phyloP scores from a whole-genome alignment of 805 yeast species.

The Metschnikowia matae region DNA sequence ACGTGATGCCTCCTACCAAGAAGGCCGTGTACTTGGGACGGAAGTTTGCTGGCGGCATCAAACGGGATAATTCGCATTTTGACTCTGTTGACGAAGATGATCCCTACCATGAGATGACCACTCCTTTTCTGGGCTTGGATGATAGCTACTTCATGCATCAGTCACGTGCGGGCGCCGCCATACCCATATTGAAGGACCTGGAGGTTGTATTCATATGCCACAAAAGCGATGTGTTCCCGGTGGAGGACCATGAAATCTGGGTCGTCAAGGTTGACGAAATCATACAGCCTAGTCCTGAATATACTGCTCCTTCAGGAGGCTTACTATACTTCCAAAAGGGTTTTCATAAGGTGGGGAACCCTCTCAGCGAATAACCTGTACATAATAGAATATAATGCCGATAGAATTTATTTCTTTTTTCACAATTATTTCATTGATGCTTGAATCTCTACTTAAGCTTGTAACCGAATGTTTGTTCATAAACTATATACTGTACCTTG shows the following conservation, averaged over 20 bases:
- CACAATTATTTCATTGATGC: no score
- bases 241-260: constrained; percentile 91
- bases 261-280: constrained; percentile 71
- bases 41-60: constrained; percentile 56
- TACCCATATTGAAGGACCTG: constrained; percentile 56
- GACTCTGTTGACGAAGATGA: constrained; percentile 27
- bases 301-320: constrained; percentile 48
- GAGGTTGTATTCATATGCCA: constrained; percentile 64
- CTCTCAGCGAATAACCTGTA: constrained; percentile 21
- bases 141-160: constrained; percentile 23
- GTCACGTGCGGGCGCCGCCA: constrained; percentile 21
- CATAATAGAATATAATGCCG: neutral
- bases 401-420: no score
- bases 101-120: constrained; percentile 42
- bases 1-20: constrained; percentile 60
- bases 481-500: neutral
- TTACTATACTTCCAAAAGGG: constrained; percentile 59
- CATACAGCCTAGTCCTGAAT: constrained; percentile 22
- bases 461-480: neutral
- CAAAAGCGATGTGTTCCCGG: constrained; percentile 46
- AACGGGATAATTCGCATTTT: constrained; percentile 37
- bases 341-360: constrained; percentile 46
- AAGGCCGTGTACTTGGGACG: constrained; percentile 58
- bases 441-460: no score
- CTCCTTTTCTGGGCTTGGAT: constrained; percentile 46